Conservation (phyloP, 2,329 filamentous ascomycete genomes). For the Trichocomaceae sp. region DNA sequence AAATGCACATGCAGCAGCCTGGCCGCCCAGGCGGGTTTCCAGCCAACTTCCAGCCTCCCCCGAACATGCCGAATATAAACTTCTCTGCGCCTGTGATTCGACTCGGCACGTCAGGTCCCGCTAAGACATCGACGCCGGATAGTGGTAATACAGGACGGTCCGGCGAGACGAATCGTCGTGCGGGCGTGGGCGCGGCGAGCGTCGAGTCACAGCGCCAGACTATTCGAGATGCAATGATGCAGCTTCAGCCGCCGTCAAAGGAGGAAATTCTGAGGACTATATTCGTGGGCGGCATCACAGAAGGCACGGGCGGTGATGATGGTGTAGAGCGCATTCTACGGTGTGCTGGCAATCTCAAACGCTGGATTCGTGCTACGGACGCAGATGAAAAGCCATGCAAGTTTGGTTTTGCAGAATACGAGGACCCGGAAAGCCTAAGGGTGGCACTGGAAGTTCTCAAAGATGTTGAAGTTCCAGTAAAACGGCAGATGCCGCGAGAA, state of each 20-base stretch:
- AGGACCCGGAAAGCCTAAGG: constrained; percentile 80
- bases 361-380: constrained; percentile 75
- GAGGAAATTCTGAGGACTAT: constrained; percentile 91
- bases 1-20: constrained; percentile 65
- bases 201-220: constrained; percentile 62
- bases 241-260: constrained; percentile 70
- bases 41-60: constrained; percentile 75
- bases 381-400: constrained; percentile 74
- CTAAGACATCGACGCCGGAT: constrained; percentile 51
- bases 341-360: constrained; percentile 69
- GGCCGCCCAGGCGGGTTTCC: constrained; percentile 75
- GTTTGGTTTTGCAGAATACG: constrained; percentile 94
- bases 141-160: constrained; percentile 39
- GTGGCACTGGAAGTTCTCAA: constrained; percentile 78
- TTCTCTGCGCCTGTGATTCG: constrained; percentile 96
- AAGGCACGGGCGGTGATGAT: constrained; percentile 68
- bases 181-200: constrained; percentile 55
- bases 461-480: constrained; percentile 72
- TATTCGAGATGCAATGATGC: constrained; percentile 61
- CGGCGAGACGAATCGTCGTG: constrained; percentile 43
- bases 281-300: constrained; percentile 79
- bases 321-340: constrained; percentile 71
- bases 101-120: constrained; percentile 65
- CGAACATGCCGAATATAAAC: constrained; percentile 95
- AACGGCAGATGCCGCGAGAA: constrained; percentile 56